Evolutionary conservation across 2,329 filamentous ascomycete species (phyloP), one percentile per base, ranked within the genome.

Genomic region (Samsoniella hepiali): DNA sequence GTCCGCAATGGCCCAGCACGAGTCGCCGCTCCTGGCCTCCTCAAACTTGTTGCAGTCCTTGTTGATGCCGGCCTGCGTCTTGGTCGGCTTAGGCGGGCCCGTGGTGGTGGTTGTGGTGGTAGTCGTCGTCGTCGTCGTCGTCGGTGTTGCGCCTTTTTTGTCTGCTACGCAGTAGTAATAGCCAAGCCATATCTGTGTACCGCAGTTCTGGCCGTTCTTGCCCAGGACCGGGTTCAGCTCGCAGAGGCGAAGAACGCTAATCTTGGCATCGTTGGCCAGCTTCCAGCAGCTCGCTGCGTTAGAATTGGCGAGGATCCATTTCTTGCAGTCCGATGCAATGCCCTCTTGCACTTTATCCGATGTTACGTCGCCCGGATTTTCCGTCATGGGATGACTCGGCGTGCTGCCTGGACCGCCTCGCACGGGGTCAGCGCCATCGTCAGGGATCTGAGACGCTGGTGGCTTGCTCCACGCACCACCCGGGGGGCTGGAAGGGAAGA

Each of bases 81-180:
- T 63, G 2, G 64, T 63, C 10, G 66, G 68, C 27, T 57, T 65
- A 1, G 63, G 65, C 22, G 9, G 22, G 11, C 31, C 44, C n/a
- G 38, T 17, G 10, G 38, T 49, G 10, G 29, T 31, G 3, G 49
- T 45, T 3, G 59, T 44, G 3, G 22, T 15, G 5, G 47, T 11
- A 3, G 47, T 3, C 4, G 1, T 15, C 10, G 47, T 13, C 2
- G 47, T 49, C 1, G 47, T 31, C 6, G 27, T 49, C 10, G 47
- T 31, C 3, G 47, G 27, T 1, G 47, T 29, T 1, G 11, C 13
- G 3, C 13, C 13, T 1, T 5, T n/a, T 3, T 29, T 29, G 40
- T 47, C 15, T 6, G 22, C 51, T 29, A 71, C 63, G 56, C 70
- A 72, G 64, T 73, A 72, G n/a, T 65, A 68, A 31, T 73, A 67